phyloP scores from a whole-genome alignment of 2,329 filamentous ascomycete genomes.

The Parascedosporium putredinis region DNA sequence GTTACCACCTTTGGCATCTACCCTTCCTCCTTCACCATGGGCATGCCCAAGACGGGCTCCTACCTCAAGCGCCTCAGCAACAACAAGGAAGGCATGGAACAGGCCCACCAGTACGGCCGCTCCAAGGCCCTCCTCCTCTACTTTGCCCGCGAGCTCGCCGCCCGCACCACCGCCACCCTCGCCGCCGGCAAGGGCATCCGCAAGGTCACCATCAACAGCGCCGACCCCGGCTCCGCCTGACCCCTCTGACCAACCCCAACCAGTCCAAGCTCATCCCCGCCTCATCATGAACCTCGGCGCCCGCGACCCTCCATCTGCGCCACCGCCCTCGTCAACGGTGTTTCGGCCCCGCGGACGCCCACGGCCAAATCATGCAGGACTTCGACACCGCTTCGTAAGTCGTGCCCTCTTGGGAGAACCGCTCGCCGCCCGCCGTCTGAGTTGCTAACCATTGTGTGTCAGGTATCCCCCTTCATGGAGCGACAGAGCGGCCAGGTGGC shows the following conservation, averaged over 20 bases:
- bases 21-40: slow-evolving; percentile 26
- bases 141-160: slow-evolving; percentile 25
- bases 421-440: no score
- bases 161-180: slow-evolving; percentile 17
- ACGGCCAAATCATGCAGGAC: slow-evolving; percentile 28
- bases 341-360: slow-evolving; percentile 19
- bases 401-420: neutral
- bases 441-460: slow-evolving; percentile 3
- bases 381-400: slow-evolving; percentile 24
- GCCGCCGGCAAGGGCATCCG: slow-evolving; percentile 13
- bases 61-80: slow-evolving; percentile 25
- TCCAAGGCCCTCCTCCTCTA: slow-evolving; percentile 27
- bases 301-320: slow-evolving; percentile 23
- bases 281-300: slow-evolving; percentile 27
- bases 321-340: slow-evolving; percentile 27
- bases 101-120: slow-evolving; percentile 27
- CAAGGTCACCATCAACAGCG: slow-evolving; percentile 26
- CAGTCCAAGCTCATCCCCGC: slow-evolving; percentile 24
- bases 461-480: slow-evolving; percentile 22
- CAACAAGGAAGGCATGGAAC: slow-evolving; percentile 24
- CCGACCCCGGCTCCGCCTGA: slow-evolving; percentile 27
- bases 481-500: slow-evolving; percentile 17
- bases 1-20: slow-evolving; percentile 28
- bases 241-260: slow-evolving; percentile 25
- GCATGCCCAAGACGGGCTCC: slow-evolving; percentile 19